A percentile compares a stretch with the other conserved stretches of the same genome.
Conservation (phyloP, 306 rosid species). For the Cicer pinnatifidum region DNA sequence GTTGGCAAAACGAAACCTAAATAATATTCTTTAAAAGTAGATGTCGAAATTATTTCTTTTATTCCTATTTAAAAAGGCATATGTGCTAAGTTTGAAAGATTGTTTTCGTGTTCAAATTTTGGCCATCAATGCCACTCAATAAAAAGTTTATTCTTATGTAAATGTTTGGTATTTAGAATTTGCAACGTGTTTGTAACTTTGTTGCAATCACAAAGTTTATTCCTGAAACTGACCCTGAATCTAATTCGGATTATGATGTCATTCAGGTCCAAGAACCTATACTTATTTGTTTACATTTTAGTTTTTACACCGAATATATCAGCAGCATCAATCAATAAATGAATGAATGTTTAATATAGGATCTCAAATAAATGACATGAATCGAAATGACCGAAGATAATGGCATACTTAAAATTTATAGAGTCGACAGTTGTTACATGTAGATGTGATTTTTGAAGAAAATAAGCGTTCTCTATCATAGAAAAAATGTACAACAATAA, state of each 20-base stretch:
- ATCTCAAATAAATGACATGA: too few relatives aligned
- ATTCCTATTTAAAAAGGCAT: constrained; percentile 28
- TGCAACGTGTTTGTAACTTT: constrained; percentile 34
- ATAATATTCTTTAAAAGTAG: constrained; percentile 28
- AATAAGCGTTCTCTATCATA: too few relatives aligned
- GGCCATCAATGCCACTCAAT: constrained; percentile 46
- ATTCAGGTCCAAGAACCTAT: background rate
- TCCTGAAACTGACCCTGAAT: constrained; percentile 31
- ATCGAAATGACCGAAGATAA: too few relatives aligned
- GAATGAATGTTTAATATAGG: too few relatives aligned
- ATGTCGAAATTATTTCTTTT: constrained; percentile 26
- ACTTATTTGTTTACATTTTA: background rate
- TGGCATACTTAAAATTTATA: too few relatives aligned
- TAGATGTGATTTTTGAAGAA: too few relatives aligned
- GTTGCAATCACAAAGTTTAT: constrained; percentile 42
- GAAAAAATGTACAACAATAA: too few relatives aligned
- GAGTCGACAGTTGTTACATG: too few relatives aligned
- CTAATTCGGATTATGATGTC: constrained; percentile 35
- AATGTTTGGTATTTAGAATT: constrained; percentile 34
- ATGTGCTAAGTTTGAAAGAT: constrained; percentile 45
- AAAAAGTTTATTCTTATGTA: constrained; percentile 39
- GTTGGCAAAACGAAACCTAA: constrained; percentile 34
- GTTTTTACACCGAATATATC: too few relatives aligned
- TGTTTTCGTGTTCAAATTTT: constrained; percentile 43
- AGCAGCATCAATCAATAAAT: too few relatives aligned